Evolutionary conservation across 176 grass and related monocot species (phyloP).

Genomic region (Musa troglodytarum): DNA sequence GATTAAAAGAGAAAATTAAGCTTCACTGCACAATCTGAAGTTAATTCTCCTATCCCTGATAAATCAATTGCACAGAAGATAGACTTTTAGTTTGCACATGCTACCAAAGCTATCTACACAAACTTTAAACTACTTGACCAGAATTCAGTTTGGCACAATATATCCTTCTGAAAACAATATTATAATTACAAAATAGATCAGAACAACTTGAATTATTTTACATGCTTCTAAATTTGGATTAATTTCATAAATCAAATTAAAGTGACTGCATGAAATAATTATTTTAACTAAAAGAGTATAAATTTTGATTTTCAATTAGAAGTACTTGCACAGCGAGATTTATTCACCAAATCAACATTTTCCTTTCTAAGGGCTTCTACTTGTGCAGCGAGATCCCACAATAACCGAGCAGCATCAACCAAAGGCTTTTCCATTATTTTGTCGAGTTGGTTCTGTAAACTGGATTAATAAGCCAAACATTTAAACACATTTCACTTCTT

Average conservation of each 20-base stretch:
- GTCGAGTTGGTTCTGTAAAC: slow-evolving; percentile 3
- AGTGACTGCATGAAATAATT: not conserved
- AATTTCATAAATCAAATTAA: not conserved
- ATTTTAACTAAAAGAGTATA: not conserved
- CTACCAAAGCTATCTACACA: no score
- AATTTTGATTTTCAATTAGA: not conserved
- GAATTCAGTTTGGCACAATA: no score
- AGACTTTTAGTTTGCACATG: not conserved
- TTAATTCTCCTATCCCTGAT: not conserved
- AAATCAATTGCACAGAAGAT: not conserved
- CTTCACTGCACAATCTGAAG: not conserved
- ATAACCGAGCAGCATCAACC: slow-evolving; percentile 11
- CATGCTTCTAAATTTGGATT: no score
- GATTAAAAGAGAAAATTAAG: not conserved
- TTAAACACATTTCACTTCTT: not conserved
- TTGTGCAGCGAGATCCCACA: slow-evolving; percentile 9
- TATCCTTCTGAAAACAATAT: no score
- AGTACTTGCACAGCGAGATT: slow-evolving; percentile 23
- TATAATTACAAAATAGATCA: no score
- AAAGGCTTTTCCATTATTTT: slow-evolving; percentile 28
- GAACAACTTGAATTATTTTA: no score
- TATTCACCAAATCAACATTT: slow-evolving; percentile 11
- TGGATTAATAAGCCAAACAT: not conserved
- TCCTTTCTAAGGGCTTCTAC: slow-evolving; percentile 13
- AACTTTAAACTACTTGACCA: no score